Percentiles rank a stretch among this genome's conserved stretches.
Evolutionary conservation across 208 protist species (phyloP).

Genomic region (Angomonas deanei): DNA sequence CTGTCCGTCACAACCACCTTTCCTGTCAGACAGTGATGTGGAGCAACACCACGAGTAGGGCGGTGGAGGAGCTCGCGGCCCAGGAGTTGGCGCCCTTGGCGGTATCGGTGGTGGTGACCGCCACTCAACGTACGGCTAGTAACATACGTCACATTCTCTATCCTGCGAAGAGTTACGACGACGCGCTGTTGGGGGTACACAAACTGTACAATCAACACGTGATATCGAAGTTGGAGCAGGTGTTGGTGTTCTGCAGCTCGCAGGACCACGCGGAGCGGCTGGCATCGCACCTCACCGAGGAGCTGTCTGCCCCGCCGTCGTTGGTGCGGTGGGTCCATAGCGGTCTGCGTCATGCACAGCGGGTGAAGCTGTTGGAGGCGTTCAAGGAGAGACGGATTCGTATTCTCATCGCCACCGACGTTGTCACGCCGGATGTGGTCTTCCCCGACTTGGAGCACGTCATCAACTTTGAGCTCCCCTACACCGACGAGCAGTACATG

Average conservation of each 20-base stretch:
- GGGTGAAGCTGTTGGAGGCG: slow-evolving; percentile 56
- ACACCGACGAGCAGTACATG: slow-evolving; percentile 95
- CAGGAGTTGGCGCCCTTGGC: slow-evolving; percentile 69
- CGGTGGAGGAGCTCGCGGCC: slow-evolving; percentile 53
- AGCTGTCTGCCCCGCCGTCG: slow-evolving; percentile 43
- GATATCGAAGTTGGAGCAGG: slow-evolving; percentile 69
- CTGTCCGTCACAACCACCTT: slow-evolving; percentile 72
- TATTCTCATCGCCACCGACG: slow-evolving; percentile 95
- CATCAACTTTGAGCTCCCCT: slow-evolving; percentile 96
- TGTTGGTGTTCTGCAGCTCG: slow-evolving; percentile 70
- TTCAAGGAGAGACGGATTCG: slow-evolving; percentile 77
- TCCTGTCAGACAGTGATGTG: slow-evolving; percentile 91
- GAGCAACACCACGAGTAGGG: slow-evolving; percentile 59
- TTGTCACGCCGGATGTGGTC: slow-evolving; percentile 92
- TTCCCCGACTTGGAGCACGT: slow-evolving; percentile 93
- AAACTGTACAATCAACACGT: slow-evolving; percentile 56
- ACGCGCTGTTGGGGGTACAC: slow-evolving; percentile 42
- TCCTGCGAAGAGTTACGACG: slow-evolving; percentile 28
- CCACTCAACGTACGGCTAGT: slow-evolving; percentile 42
- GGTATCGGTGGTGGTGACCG: slow-evolving; percentile 64
- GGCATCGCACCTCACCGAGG: slow-evolving; percentile 30
- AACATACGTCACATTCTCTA: slow-evolving; percentile 64
- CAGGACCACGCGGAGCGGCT: slow-evolving; percentile 59
- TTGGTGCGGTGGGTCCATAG: slow-evolving; percentile 89
- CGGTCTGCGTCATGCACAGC: slow-evolving; percentile 65